Percentiles rank a stretch among this genome's conserved stretches.
phyloP scores from a whole-genome alignment of 257 asterid species.

The Jaltomata sinuosa region DNA sequence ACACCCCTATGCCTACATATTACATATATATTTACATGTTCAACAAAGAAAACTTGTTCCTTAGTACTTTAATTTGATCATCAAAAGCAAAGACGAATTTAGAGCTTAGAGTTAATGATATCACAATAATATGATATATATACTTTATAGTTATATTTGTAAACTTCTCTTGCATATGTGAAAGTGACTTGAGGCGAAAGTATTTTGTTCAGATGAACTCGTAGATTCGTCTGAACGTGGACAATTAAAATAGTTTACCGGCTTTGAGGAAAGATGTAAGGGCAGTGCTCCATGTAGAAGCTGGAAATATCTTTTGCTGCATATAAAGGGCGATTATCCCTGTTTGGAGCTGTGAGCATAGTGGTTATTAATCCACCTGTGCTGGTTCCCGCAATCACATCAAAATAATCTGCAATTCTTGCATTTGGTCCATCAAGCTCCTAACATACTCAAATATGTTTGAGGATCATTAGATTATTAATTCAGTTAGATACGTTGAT shows the following conservation, averaged over 20 bases:
- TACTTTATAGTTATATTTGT: neutral
- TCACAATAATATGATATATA: neutral
- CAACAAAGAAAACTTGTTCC: neutral
- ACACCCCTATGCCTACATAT: neutral
- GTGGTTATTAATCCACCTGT: constrained; percentile 37
- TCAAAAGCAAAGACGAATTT: neutral
- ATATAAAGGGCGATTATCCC: constrained; percentile 23
- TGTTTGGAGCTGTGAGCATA: constrained; percentile 36
- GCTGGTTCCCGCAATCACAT: constrained; percentile 44
- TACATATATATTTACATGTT: neutral
- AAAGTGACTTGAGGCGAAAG: neutral
- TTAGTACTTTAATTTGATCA: neutral
- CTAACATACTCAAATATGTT: neutral
- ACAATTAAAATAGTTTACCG: constrained; percentile 2
- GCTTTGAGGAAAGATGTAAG: constrained; percentile 25
- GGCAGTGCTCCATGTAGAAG: constrained; percentile 32
- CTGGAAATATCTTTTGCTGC: constrained; percentile 27
- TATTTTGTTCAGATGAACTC: neutral
- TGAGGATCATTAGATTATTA: neutral
- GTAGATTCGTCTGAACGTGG: neutral
- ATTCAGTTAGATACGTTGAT: neutral
- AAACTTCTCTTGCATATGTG: neutral
- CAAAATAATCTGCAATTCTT: constrained; percentile 44
- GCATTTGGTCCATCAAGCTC: constrained; percentile 37
- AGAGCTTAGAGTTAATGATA: neutral